A percentile compares a stretch with the other conserved stretches of the same genome.
Evolutionary conservation across 257 asterid genomes (phyloP).

Genomic region (Rehmannia glutinosa): DNA sequence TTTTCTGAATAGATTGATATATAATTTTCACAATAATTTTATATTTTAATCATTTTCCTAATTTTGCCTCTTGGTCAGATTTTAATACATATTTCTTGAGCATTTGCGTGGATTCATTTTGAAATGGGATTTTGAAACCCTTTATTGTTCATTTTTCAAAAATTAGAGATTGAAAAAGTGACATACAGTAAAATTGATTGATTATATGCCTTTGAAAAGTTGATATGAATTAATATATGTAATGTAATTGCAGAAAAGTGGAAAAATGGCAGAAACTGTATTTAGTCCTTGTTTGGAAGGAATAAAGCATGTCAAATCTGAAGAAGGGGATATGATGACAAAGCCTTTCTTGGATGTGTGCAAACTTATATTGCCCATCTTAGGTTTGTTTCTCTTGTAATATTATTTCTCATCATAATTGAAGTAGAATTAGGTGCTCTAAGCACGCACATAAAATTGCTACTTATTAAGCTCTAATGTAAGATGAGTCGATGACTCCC

Average conservation of each 20-base stretch:
- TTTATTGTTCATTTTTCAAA: background rate
- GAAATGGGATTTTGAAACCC: background rate
- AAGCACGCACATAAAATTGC: no score
- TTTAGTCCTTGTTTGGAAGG: slow-evolving; percentile 66
- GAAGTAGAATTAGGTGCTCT: no score
- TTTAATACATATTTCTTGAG: background rate
- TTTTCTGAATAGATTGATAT: background rate
- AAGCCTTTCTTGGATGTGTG: slow-evolving; percentile 79
- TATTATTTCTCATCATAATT: background rate
- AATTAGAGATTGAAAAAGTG: background rate
- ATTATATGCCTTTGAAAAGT: no score
- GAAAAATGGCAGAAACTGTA: slow-evolving; percentile 52
- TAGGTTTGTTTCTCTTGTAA: slow-evolving; percentile 52
- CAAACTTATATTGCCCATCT: slow-evolving; percentile 71
- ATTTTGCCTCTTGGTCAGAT: background rate
- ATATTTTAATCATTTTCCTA: background rate
- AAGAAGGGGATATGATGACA: slow-evolving; percentile 62
- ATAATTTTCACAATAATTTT: background rate
- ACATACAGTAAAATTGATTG: background rate
- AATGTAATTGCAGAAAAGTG: slow-evolving; percentile 11
- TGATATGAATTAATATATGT: background rate
- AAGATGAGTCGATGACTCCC: no score
- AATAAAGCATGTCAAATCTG: slow-evolving; percentile 60
- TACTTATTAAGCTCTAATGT: no score
- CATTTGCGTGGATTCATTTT: background rate